Base-by-base conservation (phyloP, 805 yeast genomes). In the Starmera quercuum region DNA sequence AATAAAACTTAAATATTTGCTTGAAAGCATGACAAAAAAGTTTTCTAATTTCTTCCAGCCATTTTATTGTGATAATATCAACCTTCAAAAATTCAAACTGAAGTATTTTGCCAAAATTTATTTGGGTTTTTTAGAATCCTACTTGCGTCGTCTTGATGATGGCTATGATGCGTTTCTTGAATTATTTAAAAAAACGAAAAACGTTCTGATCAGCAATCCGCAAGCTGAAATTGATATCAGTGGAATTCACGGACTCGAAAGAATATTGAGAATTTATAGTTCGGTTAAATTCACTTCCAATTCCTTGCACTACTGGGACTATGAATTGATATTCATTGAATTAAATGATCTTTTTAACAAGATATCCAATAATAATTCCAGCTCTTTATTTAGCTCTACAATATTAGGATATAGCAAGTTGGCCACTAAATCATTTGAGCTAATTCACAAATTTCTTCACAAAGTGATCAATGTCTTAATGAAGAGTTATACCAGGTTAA, bases 51-150 rank as follows among this genome's bases (percentile, higher is more conserved):
- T 53, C 12, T 50, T 54, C 37, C 39, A 32, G 22, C 38, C 41
- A 2, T 46, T 43, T 13, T 49, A 51, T 32, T 41, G 61, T 40
- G 47, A 51, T 16, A 59, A 67, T 11, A 47, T 59, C 36, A 54
- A 56, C 16, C 54, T 67, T 17, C 66, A 61, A 22, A 66, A 65
- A 36, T 70, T 61, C 37, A 74, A 69, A 41, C 49, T 66, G 25
- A 68, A 68, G 43, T 62, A 60, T 31, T 66, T 68, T n/a, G 63
- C 71, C 2, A 58, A 55, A 8, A 61, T 68, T 19, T 74, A 68
- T 41, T 42, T 70, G 26, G 49, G 49, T 11, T 39, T 70, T 23
- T 40, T 70, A 19, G 68, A 68, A 25, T 47, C 46, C 13, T 71
- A 69, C 38, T 50, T 51, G 33, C 52, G 51, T 6, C 40, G 52